Conservation (phyloP, 108 stramenopile species). For the Nitzschia palea region DNA sequence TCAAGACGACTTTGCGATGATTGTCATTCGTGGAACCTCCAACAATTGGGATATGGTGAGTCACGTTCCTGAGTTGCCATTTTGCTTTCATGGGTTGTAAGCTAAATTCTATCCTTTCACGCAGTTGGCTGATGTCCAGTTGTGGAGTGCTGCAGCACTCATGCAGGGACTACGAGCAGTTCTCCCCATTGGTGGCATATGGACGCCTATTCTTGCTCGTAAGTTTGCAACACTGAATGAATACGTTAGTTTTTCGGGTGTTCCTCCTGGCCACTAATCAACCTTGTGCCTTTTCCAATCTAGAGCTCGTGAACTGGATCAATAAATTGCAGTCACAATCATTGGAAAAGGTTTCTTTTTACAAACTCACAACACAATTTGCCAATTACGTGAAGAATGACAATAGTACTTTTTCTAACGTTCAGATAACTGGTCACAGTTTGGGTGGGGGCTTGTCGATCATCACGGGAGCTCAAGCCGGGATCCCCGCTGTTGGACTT, state of each 20-base stretch:
- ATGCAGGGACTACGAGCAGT: constrained; percentile 60
- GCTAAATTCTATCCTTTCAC: too few relatives aligned
- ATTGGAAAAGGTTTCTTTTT: constrained; percentile 48
- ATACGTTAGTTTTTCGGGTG: neutral
- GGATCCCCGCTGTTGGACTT: constrained; percentile 58
- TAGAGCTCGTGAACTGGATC: constrained; percentile 19
- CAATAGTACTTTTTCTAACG: neutral
- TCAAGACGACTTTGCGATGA: constrained; percentile 32
- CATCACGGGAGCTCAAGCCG: constrained; percentile 78
- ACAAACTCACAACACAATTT: constrained; percentile 41
- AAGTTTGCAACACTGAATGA: constrained; percentile 2
- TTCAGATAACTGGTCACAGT: constrained; percentile 27
- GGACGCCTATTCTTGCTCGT: constrained; percentile 57
- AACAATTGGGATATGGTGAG: constrained; percentile 61
- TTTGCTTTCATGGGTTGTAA: too few relatives aligned
- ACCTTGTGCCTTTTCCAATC: neutral
- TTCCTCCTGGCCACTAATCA: neutral
- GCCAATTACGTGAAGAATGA: constrained; percentile 23
- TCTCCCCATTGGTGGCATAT: constrained; percentile 63
- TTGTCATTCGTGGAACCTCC: constrained; percentile 74
- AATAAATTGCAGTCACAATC: constrained; percentile 20
- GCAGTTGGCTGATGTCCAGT: constrained; percentile 60
- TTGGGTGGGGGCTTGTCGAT: constrained; percentile 56
- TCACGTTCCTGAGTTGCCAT: too few relatives aligned
- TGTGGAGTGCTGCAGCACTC: constrained; percentile 69